Base-by-base conservation (phyloP, 331 rosid species). In the Saraca asoca region DNA sequence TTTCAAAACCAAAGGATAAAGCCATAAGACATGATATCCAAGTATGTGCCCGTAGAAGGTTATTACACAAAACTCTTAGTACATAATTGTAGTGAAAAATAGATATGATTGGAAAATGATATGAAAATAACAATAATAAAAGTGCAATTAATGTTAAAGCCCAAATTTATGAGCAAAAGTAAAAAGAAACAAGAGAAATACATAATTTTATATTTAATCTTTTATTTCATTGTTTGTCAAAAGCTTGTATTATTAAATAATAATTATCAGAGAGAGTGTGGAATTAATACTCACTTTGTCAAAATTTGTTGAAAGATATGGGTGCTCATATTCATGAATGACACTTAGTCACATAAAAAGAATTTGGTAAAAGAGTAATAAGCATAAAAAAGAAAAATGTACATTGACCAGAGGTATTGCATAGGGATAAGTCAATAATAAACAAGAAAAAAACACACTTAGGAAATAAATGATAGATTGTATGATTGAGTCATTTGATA, bases 271-370 rank as follows among this genome's bases (percentile, higher is more conserved):
- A 29, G 11, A 24, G 12, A 67, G 60, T 33, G 60, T 42, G 76
- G 51, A 73, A 76, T 59, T 58, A 62, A 66, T 35, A 77, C 96
- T 87, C 84, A 90, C 97, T 44, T 81, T 75, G 71, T 93, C 96
- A 46, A 90, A 84, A 73, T 88, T 87, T 97, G 88, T 80, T 38
- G 96, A 84, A 68, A 85, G 87, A 70, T 93, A 91, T 54, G 97
- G 88, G 43, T 93, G 96, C 82, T 90, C 95, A n/a, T n/a, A 38
- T 95, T 89, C 97, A 93, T 90, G 90, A 93, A 93, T 66, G 62
- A 75, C 69, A 93, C 89, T 97, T 93, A 54, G 42, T 58, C 74
- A 82, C 58, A 74, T 53, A 52, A 57, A 66, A 57, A n/a, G n/a
- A 29, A 72, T 49, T 18, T 34, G 31, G 50, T 45, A 3, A 51